Evolutionary conservation across 441 rosid genomes (phyloP).

Genomic region (Pelargonium cotyledonis): DNA sequence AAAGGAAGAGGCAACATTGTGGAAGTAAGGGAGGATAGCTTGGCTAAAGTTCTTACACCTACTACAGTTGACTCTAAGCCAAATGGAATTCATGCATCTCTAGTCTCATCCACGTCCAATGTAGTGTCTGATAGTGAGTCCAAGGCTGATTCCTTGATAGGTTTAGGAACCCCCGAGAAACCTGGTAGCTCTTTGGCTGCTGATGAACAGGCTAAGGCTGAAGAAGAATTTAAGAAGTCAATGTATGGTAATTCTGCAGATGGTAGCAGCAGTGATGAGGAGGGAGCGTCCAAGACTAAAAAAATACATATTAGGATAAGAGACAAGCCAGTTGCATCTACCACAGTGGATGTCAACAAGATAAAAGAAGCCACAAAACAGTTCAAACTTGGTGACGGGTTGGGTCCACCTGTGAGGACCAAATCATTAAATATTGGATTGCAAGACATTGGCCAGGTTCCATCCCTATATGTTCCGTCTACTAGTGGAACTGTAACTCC

Average conservation of each 20-base stretch:
- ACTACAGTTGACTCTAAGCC: constrained; percentile 38
- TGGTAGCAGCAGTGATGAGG: constrained; percentile 98
- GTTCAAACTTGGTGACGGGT: constrained; percentile 78
- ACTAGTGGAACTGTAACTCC: constrained; percentile 29
- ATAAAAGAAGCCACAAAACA: constrained; percentile 90
- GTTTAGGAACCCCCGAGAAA: constrained; percentile 66
- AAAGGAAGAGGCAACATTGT: constrained; percentile 91
- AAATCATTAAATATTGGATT: constrained; percentile 52
- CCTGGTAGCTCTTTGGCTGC: constrained; percentile 37
- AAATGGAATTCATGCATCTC: constrained; percentile 35
- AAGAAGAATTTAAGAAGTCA: constrained; percentile 93
- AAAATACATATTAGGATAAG: constrained; percentile 43
- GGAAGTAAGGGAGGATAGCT: constrained; percentile 76
- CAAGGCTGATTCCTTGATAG: constrained; percentile 57
- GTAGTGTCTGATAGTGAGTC: constrained; percentile 39
- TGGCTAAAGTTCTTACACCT: constrained; percentile 58
- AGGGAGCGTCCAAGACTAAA: constrained; percentile 61
- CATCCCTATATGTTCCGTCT: constrained; percentile 44
- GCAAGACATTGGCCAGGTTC: constrained; percentile 61
- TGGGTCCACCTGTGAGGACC: constrained; percentile 57
- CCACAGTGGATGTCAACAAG: constrained; percentile 79
- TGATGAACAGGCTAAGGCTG: constrained; percentile 93
- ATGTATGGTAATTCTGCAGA: constrained; percentile 70
- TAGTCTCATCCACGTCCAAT: constrained; percentile 40
- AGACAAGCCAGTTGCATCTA: constrained; percentile 69